A percentile compares a stretch with the other conserved stretches of the same genome.
These are phyloP conservation scores for Stagonosporopsis vannaccii DNA, from an alignment of 2,329 filamentous ascomycete species.

Conservation along the genomic window DNA sequence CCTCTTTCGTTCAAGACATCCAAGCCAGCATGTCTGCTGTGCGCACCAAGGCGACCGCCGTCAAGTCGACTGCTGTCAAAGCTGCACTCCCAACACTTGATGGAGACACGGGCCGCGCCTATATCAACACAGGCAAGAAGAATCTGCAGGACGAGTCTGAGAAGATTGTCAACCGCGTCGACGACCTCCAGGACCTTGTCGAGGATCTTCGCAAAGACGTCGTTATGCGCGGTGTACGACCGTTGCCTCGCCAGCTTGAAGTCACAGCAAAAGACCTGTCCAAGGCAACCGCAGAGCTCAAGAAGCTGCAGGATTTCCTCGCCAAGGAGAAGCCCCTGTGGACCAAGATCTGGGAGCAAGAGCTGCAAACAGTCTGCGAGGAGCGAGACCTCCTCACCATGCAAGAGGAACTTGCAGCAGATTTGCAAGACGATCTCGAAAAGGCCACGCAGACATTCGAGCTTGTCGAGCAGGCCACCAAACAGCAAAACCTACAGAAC, in stretches of 20 bases:
- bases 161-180: constrained; percentile 86
- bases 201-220: constrained; percentile 98
- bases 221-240: constrained; percentile 88
- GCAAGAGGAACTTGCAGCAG: constrained; percentile 92
- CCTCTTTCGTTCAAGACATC: constrained; percentile 87
- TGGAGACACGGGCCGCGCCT: constrained; percentile 80
- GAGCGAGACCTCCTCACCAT: constrained; percentile 93
- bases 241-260: constrained; percentile 88
- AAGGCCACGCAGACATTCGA: constrained; percentile 94
- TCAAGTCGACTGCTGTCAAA: constrained; percentile 78
- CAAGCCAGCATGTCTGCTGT: constrained; percentile 86
- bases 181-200: constrained; percentile 95
- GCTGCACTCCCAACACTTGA: constrained; percentile 74
- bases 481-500: constrained; percentile 87
- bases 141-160: constrained; percentile 86
- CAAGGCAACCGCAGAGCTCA: constrained; percentile 81
- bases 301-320: constrained; percentile 93
- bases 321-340: constrained; percentile 92
- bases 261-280: constrained; percentile 87
- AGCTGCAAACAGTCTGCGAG: constrained; percentile 93
- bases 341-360: constrained; percentile 99
- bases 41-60: constrained; percentile 78
- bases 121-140: constrained; percentile 88
- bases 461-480: constrained; percentile 96
- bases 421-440: constrained; percentile 92